Percentiles rank a stretch among this genome's conserved stretches.
Evolutionary conservation across 1,284 basidiomycete species (phyloP).

Genomic region (Cryptococcus floricola): DNA sequence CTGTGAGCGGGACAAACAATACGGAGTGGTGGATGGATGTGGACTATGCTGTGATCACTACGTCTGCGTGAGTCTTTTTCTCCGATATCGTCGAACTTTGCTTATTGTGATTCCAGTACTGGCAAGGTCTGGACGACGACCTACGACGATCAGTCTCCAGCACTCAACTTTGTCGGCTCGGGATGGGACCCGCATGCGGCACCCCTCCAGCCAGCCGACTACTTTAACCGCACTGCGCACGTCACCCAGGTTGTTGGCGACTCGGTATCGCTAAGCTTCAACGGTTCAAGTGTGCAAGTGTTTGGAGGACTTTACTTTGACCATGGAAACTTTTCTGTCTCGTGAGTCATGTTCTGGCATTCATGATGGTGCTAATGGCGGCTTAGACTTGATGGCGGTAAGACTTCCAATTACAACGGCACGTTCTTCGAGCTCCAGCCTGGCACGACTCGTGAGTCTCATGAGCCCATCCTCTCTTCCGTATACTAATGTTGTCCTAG

Average conservation of each 20-base stretch:
- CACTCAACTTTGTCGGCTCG: constrained; percentile 4
- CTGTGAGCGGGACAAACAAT: background rate
- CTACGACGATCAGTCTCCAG: constrained; percentile 14
- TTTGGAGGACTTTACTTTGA: constrained; percentile 11
- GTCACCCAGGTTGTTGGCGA: constrained; percentile 3
- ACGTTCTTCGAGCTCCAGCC: constrained; percentile 6
- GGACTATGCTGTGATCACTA: constrained; percentile 9
- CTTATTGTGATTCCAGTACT: constrained; percentile 1
- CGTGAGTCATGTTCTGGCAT: background rate
- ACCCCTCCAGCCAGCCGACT: constrained; percentile 1
- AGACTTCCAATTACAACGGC: constrained; percentile 10
- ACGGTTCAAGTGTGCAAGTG: constrained; percentile 17
- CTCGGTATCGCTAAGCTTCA: constrained; percentile 12
- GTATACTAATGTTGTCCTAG: background rate
- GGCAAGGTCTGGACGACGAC: constrained; percentile 10
- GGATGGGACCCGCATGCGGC: background rate
- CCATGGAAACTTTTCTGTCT: constrained; percentile 22
- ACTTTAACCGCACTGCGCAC: constrained; percentile 8
- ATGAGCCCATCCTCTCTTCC: too few species aligned
- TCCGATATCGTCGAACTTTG: background rate
- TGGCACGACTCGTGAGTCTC: constrained; percentile 10
- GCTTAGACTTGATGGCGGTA: constrained; percentile 16
- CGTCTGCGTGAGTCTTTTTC: constrained; percentile 5
- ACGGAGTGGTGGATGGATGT: constrained; percentile 16
- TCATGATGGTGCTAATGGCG: background rate